Conservation (phyloP, 1,284 basidiomycete species). For the Testicularia cyperi region DNA sequence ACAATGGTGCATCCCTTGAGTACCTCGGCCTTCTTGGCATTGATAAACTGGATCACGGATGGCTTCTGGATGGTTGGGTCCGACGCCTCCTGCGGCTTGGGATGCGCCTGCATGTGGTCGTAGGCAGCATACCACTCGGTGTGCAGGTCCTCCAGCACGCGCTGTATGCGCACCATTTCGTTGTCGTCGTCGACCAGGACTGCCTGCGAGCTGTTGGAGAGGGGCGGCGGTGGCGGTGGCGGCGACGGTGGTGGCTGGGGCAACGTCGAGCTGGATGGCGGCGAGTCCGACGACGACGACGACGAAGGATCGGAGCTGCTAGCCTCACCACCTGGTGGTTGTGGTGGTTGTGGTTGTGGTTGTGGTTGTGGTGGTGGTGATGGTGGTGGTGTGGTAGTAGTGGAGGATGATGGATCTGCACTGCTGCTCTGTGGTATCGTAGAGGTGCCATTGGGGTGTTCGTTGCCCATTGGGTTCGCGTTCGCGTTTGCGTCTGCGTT, state of each 20-base stretch:
- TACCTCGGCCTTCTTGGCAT: slow-evolving; percentile 73
- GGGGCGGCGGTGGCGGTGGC: slow-evolving; percentile 16
- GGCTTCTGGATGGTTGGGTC: slow-evolving; percentile 6
- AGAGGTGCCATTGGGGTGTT: no score
- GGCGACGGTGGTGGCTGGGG: slow-evolving; percentile 2
- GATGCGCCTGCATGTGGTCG: slow-evolving; percentile 11
- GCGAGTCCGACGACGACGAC: no score
- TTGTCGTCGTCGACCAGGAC: slow-evolving; percentile 82
- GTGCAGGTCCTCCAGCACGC: slow-evolving; percentile 80
- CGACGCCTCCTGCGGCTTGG: slow-evolving; percentile 3
- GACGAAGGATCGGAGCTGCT: no score
- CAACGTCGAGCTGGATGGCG: background rate
- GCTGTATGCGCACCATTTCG: slow-evolving; percentile 74
- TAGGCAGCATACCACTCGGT: slow-evolving; percentile 68
- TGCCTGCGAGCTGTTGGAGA: slow-evolving; percentile 64
- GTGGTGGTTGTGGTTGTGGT: background rate
- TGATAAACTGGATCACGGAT: slow-evolving; percentile 72
- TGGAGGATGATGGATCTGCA: slow-evolving; percentile 32
- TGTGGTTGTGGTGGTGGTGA: background rate
- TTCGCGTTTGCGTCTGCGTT: background rate
- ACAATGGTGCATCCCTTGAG: slow-evolving; percentile 77
- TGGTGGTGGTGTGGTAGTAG: background rate
- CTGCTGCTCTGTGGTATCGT: no score
- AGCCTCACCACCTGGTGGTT: no score
- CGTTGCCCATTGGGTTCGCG: no score